Base-by-base conservation (phyloP, 192 early-diverging fungal species). In the Haplosporangium gracile region DNA sequence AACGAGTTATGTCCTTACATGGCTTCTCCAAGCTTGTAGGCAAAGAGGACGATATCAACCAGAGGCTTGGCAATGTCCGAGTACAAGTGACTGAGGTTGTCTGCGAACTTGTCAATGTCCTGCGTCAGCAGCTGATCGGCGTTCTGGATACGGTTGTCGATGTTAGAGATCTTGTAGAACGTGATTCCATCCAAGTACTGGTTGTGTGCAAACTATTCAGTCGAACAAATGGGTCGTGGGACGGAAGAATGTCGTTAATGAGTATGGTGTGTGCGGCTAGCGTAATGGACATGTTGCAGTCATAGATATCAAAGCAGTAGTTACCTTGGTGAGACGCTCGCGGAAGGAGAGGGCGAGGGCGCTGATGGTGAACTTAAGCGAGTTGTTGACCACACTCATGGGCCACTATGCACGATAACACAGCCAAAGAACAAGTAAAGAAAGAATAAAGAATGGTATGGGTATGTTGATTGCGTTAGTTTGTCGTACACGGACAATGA, bases 101-200 rank as follows among this genome's bases (percentile, higher is more conserved):
- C 93, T 13, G 92, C 91, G 75, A 94, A 95, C 81, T 93, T 91
- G 88, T 94, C 94, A 81, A 95, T 93, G 78, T 95, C 94, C 90
- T 94, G 92, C 2, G 93, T 93, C 53, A 94, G 72, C 20, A 92
- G 79, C 81, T 96, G 95, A 88, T 95, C 95, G 0, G 93, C 91
- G 77, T 95, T 95, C 72, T 94, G 92, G 77, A 95, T 91, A 49
- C 95, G 88, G 68, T 96, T 94, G 78, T 96, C 95, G 38, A 96
- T 89, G 88, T 96, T 96, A 40, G 94, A 93, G 38, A 95, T 92
- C 82, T 96, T 96, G 90, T 96, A 96, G 78, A 96, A 96, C 6
- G 94, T 94, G 86, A 95, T 95, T 65, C 93, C 94, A 72, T 88
- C 86, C 45, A 96, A 80, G 78, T 96, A 96, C 82, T 93, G 89